phyloP scores from a whole-genome alignment of 257 asterid species.

The Nicotiana otophora region DNA sequence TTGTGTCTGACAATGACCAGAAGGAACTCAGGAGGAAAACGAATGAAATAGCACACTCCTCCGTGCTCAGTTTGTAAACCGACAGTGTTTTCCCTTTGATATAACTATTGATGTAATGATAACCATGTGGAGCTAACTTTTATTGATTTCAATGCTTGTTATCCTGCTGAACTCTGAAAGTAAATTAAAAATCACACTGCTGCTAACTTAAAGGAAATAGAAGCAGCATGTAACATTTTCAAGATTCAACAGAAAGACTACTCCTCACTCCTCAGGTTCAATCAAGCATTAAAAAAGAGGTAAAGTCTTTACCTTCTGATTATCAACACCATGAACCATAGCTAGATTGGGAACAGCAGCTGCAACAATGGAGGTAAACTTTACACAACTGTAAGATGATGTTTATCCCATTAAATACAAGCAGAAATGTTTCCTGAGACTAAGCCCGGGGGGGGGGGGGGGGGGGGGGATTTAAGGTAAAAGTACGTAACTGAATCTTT shows the following conservation, averaged over 20 bases:
- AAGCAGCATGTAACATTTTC: neutral
- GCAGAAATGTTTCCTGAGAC: neutral
- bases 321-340: conserved; percentile 78
- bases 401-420: neutral
- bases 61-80: neutral
- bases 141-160: neutral
- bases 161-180: neutral
- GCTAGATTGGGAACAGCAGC: conserved; percentile 77
- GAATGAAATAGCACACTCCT: neutral
- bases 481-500: neutral
- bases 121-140: neutral
- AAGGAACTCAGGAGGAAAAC: neutral
- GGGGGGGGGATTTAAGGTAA: neutral
- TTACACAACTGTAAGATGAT: neutral
- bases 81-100: neutral
- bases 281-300: neutral
- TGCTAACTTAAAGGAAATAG: neutral
- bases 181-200: neutral
- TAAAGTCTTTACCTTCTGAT: conserved; percentile 50
- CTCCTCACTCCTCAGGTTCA: neutral
- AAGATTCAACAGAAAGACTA: neutral
- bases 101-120: neutral
- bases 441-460: neutral
- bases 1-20: neutral
- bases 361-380: conserved; percentile 28